Evolutionary conservation across 257 asterid genomes (phyloP), one percentile per base, ranked within the genome.

Genomic region (Avicennia marina): DNA sequence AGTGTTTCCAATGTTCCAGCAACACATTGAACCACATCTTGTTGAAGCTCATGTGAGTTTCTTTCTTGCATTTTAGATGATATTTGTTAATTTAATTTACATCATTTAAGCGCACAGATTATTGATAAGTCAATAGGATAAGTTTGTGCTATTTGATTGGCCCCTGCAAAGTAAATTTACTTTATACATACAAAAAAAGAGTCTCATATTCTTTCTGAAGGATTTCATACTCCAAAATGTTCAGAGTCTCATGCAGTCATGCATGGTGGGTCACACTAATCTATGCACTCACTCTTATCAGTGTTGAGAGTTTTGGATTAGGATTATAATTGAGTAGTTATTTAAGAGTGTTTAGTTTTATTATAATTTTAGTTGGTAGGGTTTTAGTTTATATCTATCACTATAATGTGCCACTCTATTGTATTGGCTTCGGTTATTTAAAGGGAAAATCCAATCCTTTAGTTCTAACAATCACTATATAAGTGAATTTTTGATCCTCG

Each of bases 21-120:
- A 84, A 74, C 93, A 93, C 72, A 93, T 93, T 41, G 99, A 93
- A 66, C 99, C 99, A n/a, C 99, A 93, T 77, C 99, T 93, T 69
- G 97, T 93, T 69, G 97, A 89, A 77, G 97, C 99, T 46, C 99
- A 93, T 79, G 97, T 93, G 66, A 81, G 95, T 86, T 55, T 55
- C 39, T 62, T 20, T 1, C n/a, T 59, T 59, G 42, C 56, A 61
- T 53, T 42, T 62, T 32, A 18, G 58, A 15, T 60, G 26, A 40
- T 27, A 36, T 10, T 43, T 17, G 26, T 52, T 39, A 40, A 32
- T 33, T 43, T 33, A 25, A 16, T 50, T 40, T 62, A 10, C 31
- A 62, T 60, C 54, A 50, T 19, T 12, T 50, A 27, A 51, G 50
- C 36, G 8, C 53, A n/a, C 42, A 13, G 42, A 32, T 31, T 18